Evolutionary conservation across 805 yeast genomes (phyloP), one percentile per base, ranked within the genome.

Genomic region (Ogataea sp.): DNA sequence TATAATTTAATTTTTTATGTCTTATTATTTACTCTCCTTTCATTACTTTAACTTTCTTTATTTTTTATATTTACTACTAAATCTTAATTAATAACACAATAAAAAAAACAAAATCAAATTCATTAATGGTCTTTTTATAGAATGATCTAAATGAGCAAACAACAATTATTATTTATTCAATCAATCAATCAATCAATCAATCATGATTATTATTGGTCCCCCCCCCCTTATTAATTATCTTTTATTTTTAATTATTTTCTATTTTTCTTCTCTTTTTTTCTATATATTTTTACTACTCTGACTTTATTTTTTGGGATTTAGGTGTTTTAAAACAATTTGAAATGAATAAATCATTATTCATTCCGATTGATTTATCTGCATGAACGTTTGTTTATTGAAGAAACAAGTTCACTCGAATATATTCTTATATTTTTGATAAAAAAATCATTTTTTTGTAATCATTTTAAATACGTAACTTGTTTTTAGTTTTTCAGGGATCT

Each of bases 321-420:
- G 37, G 35, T 31, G 24, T 16, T 17, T 23, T 23, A 20, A 30
- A 37, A 29, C 28, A 20, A 15, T 16, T 25, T 13, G 24, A 8
- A 9, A 25, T 23, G 6, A 33, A 29, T 39, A 32, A 41, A 36
- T 37, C 36, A 26, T 13, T 26, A 10, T 15, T 3, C 16, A 28
- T 37, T 39, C 35, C 36, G 41, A 37, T 39, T 47, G 40, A 36
- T 39, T 39, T 43, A 48, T 46, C 40, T 43, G 50, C 47, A 47
- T 49, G 65, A 58, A 60, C 64, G 55, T 58, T 53, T 62, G 67
- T 63, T 62, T 61, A 55, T 56, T 59, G 68, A 63, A 61, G 46
- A 61, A 59, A 64, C 67, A 58, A 49, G 61, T 57, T 59, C 64
- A 39, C 30, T 26, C 24, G 21, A 34, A 25, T 34, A 26, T 25